Percentiles rank a stretch among this genome's conserved stretches.
phyloP scores from a whole-genome alignment of 148 eudicot genomes.

The Vaccinium vitisidaea region DNA sequence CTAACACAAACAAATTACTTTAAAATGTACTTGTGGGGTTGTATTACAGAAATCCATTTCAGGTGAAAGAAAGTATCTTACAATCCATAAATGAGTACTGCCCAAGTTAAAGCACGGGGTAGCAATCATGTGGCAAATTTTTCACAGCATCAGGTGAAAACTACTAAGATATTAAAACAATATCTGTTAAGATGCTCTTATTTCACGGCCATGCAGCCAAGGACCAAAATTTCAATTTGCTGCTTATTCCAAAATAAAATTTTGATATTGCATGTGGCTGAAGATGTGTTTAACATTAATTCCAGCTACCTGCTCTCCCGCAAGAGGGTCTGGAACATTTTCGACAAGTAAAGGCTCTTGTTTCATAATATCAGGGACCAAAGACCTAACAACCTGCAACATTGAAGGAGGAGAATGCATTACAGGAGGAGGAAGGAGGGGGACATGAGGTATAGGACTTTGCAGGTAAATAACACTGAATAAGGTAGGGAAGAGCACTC shows the following conservation, averaged over 20 bases:
- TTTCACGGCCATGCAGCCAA: background rate
- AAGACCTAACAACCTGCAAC: constrained; percentile 57
- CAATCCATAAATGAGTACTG: background rate
- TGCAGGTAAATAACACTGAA: background rate
- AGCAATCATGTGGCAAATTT: background rate
- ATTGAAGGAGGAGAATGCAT: constrained; percentile 21
- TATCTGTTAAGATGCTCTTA: background rate
- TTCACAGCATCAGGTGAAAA: background rate
- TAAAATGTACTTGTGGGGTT: background rate
- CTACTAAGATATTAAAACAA: background rate
- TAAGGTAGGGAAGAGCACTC: constrained; percentile 6
- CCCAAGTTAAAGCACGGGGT: background rate
- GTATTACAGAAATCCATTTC: background rate
- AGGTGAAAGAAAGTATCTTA: constrained; percentile 15
- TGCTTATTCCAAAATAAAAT: background rate
- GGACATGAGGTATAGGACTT: background rate
- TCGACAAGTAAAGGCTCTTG: constrained; percentile 85
- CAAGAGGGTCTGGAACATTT: constrained; percentile 84
- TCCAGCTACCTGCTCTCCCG: constrained; percentile 85
- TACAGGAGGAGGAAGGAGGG: background rate
- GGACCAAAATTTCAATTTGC: background rate
- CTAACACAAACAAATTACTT: background rate
- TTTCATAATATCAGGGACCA: constrained; percentile 70
- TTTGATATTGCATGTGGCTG: background rate
- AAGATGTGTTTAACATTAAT: background rate